These are phyloP conservation scores for Colletotrichum spaethianum DNA, from an alignment of 2,329 filamentous ascomycete genomes.

Conservation along the genomic window DNA sequence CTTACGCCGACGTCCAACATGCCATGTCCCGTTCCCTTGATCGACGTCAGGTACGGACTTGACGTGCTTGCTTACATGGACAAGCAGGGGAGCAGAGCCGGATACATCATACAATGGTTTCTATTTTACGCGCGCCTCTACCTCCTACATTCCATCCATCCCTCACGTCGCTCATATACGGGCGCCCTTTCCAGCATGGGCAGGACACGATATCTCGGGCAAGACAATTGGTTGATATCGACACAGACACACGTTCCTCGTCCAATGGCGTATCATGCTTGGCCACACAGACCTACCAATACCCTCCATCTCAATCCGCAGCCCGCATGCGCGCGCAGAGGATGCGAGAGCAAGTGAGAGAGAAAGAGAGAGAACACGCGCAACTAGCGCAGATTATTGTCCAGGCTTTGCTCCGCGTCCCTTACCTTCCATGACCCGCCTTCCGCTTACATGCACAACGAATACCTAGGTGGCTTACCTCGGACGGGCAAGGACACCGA, in stretches of 20 bases:
- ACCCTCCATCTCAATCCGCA: background rate
- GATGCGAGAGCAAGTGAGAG: background rate
- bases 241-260: conserved; percentile 13
- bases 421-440: background rate
- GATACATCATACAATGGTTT: background rate
- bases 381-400: background rate
- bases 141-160: conserved; percentile 32
- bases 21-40: conserved; percentile 29
- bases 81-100: background rate
- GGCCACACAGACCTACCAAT: conserved; percentile 18
- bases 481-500: conserved; percentile 27
- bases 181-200: conserved; percentile 1
- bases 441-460: background rate
- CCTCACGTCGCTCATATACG: conserved; percentile 31
- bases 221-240: background rate
- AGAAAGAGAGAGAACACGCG: background rate
- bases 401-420: conserved; percentile 16
- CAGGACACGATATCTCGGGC: conserved; percentile 5
- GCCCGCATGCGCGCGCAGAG: background rate
- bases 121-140: background rate
- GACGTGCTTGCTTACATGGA: background rate
- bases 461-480: conserved; percentile 23
- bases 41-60: conserved; percentile 1
- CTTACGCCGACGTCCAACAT: background rate
- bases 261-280: conserved; percentile 17